Evolutionary conservation across 331 rosid genomes (phyloP), one percentile per base, ranked within the genome.

Genomic region (Erythrophleum ivorense): DNA sequence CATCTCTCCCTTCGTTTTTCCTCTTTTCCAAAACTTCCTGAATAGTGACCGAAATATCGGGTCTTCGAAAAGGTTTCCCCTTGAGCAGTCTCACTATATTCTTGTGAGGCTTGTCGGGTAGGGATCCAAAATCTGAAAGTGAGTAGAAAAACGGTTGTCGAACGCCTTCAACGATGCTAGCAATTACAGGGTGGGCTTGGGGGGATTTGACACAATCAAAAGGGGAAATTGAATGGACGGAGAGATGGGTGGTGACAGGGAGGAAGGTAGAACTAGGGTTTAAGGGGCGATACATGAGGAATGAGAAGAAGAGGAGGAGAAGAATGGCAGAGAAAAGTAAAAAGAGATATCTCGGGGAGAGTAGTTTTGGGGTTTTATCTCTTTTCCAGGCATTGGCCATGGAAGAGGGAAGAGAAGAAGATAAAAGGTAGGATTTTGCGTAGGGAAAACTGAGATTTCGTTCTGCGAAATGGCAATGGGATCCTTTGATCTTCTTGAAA

Each of bases 331-430:
- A 48, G 45, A 78, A 75, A 80, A 88, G 89, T 16, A 89, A 40
- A 75, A 90, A 85, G 2, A 96, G 89, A 0, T 85, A 76, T 81
- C 71, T 86, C 29, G 97, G 92, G 6, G 92, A 92, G 78, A 91
- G 68, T 11, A 92, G 18, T 48, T 85, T 82, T 5, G 88, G 21
- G 49, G 91, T 38, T 67, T 88, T 91, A 59, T 92, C 97, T 88
- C 87, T 87, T 86, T 89, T 96, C 98, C 97, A 92, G 53, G 97
- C 97, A 87, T 94, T 96, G 2, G 98, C 98, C 99, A 96, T 93
- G 90, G 36, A 74, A 84, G 77, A 76, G 78, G 66, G 71, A 18
- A 4, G 46, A 2, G 14, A 54, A 2, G 82, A 79, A 73, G 67
- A 1, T 33, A 33, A 72, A 71, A 48, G 49, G 24, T 63, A 19